A percentile compares a stretch with the other conserved stretches of the same genome.
phyloP scores from a whole-genome alignment of 83 land plant genomes.

The Diphasiastrum complanatum region DNA sequence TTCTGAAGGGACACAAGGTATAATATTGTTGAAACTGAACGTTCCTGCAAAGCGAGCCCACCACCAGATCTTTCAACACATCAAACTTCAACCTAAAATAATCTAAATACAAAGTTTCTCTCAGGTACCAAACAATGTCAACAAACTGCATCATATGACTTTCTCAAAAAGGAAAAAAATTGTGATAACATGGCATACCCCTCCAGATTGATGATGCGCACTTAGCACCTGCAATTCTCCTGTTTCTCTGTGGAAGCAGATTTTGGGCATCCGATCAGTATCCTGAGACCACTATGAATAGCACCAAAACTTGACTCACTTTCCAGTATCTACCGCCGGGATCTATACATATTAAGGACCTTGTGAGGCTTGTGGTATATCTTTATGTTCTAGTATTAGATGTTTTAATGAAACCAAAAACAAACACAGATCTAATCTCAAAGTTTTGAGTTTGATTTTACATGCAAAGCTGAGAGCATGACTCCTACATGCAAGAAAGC shows the following conservation, averaged over 20 bases:
- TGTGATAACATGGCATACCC: slow-evolving; percentile 39
- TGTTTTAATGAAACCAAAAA: too few species aligned
- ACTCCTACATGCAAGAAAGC: too few species aligned
- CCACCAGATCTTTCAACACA: too few species aligned
- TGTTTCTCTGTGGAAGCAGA: slow-evolving; percentile 92
- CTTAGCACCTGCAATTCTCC: slow-evolving; percentile 94
- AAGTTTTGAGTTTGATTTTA: too few species aligned
- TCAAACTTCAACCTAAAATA: not conserved
- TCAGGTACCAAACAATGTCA: not conserved
- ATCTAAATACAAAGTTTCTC: not conserved
- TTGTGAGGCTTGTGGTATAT: too few species aligned
- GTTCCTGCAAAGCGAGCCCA: slow-evolving; percentile 75
- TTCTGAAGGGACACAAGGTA: slow-evolving; percentile 97
- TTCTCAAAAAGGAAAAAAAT: not conserved
- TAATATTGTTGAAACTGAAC: slow-evolving; percentile 94
- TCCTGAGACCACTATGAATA: not conserved
- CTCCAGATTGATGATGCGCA: slow-evolving; percentile 99
- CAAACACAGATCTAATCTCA: too few species aligned
- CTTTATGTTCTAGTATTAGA: too few species aligned
- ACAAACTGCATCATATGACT: not conserved
- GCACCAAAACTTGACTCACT: not conserved
- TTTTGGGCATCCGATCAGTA: not conserved
- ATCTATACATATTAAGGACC: too few species aligned
- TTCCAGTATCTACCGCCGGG: too few species aligned
- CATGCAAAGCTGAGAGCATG: too few species aligned